Conservation (phyloP, 768 basidiomycete genomes). For the Hericium rajendrae region DNA sequence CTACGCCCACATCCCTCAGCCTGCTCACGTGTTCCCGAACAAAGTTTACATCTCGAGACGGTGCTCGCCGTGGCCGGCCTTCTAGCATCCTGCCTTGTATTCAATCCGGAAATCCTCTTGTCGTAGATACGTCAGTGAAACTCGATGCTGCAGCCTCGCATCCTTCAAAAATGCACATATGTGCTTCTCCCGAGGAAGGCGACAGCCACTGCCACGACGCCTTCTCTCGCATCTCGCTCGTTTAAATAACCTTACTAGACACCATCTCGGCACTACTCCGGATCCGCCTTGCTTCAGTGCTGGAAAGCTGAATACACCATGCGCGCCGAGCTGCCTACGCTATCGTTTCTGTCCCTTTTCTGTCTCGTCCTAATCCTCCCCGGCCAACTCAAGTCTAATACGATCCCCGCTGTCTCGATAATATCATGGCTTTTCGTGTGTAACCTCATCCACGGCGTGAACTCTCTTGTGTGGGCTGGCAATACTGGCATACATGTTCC, state of each 20-base stretch:
- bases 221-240: background rate
- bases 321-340: slow-evolving; percentile 9
- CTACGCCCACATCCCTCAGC: background rate
- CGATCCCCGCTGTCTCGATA: slow-evolving; percentile 11
- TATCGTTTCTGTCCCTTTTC: slow-evolving; percentile 9
- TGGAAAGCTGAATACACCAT: slow-evolving; percentile 3
- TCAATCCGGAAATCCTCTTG: background rate
- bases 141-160: background rate
- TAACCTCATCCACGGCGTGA: slow-evolving; percentile 20
- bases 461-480: slow-evolving; percentile 26
- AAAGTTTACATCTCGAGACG: background rate
- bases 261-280: too few relatives aligned
- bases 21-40: background rate
- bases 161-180: background rate
- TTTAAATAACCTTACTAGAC: background rate
- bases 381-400: slow-evolving; percentile 8
- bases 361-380: slow-evolving; percentile 10
- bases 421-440: slow-evolving; percentile 17
- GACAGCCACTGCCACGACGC: background rate
- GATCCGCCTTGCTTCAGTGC: slow-evolving; percentile 1
- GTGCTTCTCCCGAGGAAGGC: background rate
- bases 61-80: background rate
- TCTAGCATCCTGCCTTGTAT: background rate
- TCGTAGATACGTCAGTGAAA: background rate
- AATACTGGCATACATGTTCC: slow-evolving; percentile 18